phyloP scores from a whole-genome alignment of 768 basidiomycete species.

The Imleria badia region DNA sequence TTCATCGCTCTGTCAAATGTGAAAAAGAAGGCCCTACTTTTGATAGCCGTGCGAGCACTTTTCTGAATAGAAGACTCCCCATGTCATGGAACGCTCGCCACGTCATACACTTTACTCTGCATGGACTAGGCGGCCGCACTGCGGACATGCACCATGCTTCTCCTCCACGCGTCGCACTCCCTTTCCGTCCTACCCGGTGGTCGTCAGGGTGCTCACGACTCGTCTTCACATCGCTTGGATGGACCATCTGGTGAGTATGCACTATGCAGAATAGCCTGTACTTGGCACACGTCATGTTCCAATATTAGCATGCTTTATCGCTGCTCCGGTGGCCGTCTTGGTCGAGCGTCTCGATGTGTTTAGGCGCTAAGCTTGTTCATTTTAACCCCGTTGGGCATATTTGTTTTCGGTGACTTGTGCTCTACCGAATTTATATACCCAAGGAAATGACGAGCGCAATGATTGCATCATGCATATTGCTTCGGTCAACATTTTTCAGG shows the following conservation, averaged over 20 bases:
- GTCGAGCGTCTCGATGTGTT: conserved; percentile 7
- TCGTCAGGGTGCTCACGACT: background rate
- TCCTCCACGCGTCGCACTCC: background rate
- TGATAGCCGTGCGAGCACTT: conserved; percentile 19
- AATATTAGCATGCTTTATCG: conserved; percentile 6
- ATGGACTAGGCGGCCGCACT: conserved; percentile 22
- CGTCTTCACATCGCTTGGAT: background rate
- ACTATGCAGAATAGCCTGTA: background rate
- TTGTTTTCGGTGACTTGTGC: background rate
- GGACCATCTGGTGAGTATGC: background rate
- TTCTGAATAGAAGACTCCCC: conserved; percentile 21
- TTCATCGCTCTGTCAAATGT: conserved; percentile 20
- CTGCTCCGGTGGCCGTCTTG: background rate
- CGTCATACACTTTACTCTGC: conserved; percentile 14
- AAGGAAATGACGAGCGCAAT: background rate
- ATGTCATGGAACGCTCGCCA: conserved; percentile 20
- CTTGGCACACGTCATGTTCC: conserved; percentile 6
- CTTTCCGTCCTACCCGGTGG: background rate
- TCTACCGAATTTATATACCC: background rate
- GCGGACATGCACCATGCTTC: conserved; percentile 20
- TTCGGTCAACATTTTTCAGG: conserved; percentile 1
- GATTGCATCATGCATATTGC: background rate
- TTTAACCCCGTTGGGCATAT: conserved; percentile 4
- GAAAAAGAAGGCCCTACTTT: conserved; percentile 25
- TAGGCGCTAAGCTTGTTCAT: conserved; percentile 2